These are phyloP conservation scores for Lachnellula suecica DNA, from an alignment of 2,329 filamentous ascomycete genomes.

Conservation along the genomic window DNA sequence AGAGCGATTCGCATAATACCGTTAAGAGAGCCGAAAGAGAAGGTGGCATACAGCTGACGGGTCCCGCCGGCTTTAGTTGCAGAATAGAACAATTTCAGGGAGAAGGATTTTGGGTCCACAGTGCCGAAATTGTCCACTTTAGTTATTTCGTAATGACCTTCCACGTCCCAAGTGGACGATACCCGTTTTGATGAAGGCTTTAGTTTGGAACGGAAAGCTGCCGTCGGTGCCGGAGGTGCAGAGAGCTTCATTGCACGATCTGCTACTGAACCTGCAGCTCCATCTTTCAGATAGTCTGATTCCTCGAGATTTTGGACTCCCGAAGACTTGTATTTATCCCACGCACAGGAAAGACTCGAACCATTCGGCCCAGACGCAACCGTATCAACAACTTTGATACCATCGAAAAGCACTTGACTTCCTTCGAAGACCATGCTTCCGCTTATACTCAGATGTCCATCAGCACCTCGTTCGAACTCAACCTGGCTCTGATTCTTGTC, in stretches of 20 bases:
- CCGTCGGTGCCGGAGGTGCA: background rate
- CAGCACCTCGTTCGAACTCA: background rate
- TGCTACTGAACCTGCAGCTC: background rate
- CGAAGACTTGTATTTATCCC: background rate
- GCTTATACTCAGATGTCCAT: background rate
- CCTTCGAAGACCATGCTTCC: background rate
- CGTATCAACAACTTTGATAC: background rate
- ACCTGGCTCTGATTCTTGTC: background rate
- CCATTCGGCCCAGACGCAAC: background rate
- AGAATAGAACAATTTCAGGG: too few species aligned
- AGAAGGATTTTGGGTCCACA: too few species aligned
- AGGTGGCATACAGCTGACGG: too few species aligned
- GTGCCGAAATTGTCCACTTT: too few species aligned
- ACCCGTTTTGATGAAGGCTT: too few species aligned
- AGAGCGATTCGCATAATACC: background rate
- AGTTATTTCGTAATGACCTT: too few species aligned
- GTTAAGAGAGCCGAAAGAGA: too few species aligned
- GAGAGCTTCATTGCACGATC: background rate
- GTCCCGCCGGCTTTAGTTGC: too few species aligned
- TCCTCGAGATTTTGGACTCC: background rate
- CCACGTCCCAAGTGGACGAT: too few species aligned
- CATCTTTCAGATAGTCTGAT: conserved; percentile 1
- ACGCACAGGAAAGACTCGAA: background rate
- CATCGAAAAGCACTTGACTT: background rate
- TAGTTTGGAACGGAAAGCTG: too few species aligned